Evolutionary conservation across 441 rosid species (phyloP).

Genomic region (Gossypium laxum): DNA sequence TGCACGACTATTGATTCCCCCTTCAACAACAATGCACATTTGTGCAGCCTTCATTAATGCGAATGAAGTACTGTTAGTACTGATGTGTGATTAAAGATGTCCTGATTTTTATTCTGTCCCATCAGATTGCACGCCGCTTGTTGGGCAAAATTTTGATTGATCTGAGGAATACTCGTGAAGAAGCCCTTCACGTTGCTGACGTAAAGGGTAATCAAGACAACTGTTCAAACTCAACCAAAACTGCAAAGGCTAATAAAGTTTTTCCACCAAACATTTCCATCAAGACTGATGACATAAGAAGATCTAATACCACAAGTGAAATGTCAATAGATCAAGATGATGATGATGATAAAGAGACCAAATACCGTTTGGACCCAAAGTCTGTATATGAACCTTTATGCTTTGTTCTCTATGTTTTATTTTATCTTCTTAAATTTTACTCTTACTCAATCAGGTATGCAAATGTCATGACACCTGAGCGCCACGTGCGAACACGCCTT

Average conservation of each 20-base stretch:
- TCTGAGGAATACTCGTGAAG: constrained; percentile 90
- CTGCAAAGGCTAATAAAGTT: constrained; percentile 43
- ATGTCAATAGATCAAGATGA: constrained; percentile 66
- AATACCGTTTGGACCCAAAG: constrained; percentile 98
- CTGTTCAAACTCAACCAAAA: constrained; percentile 29
- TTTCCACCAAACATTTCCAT: constrained; percentile 39
- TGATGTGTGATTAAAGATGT: neutral
- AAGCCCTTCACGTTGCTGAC: constrained; percentile 84
- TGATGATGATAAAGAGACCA: constrained; percentile 87
- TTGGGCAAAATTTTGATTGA: constrained; percentile 97
- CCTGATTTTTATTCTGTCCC: constrained; percentile 6
- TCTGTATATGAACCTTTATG: constrained; percentile 17
- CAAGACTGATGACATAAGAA: constrained; percentile 54
- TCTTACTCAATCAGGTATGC: constrained; percentile 56
- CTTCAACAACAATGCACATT: neutral
- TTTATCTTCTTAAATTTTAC: constrained; percentile 8
- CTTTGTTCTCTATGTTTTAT: neutral
- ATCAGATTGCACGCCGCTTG: constrained; percentile 91
- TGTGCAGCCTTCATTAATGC: neutral
- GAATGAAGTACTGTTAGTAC: neutral
- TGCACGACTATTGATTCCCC: neutral
- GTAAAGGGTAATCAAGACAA: constrained; percentile 69
- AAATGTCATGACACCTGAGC: constrained; percentile 95
- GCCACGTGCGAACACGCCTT: constrained; percentile 97
- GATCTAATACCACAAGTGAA: constrained; percentile 53